A percentile compares a stretch with the other conserved stretches of the same genome.
Conservation (phyloP, 192 early-diverging fungal genomes). For the Blastocladiella britannica region DNA sequence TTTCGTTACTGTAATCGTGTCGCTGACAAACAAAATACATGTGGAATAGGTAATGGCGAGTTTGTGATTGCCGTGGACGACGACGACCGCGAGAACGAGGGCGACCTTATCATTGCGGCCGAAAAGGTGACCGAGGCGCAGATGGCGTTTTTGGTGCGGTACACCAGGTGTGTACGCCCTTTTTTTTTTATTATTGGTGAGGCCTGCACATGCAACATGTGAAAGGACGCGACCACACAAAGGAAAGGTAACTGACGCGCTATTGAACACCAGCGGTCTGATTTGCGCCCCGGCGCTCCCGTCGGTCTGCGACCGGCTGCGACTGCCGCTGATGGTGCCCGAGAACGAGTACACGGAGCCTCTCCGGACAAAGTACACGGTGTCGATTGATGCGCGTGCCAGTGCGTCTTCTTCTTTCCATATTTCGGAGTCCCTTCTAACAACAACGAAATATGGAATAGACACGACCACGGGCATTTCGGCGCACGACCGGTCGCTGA, state of each 20-base stretch:
- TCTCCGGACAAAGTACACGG: constrained; percentile 81
- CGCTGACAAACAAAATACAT: too few relatives aligned
- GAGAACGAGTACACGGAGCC: constrained; percentile 54
- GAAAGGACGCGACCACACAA: too few relatives aligned
- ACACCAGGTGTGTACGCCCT: constrained; percentile 45
- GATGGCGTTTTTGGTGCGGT: constrained; percentile 87
- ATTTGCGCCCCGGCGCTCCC: constrained; percentile 71
- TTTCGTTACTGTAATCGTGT: too few relatives aligned
- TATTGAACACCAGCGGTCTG: constrained; percentile 69
- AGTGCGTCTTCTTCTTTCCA: constrained; percentile 2
- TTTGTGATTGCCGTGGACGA: constrained; percentile 88
- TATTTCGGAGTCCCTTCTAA: too few relatives aligned
- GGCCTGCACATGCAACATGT: too few relatives aligned
- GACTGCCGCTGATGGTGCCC: constrained; percentile 86
- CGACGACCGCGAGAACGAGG: constrained; percentile 98
- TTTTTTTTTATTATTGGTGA: not conserved
- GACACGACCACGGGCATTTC: constrained; percentile 93
- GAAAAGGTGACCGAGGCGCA: constrained; percentile 77
- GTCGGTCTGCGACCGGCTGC: constrained; percentile 59
- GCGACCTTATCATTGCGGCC: constrained; percentile 93
- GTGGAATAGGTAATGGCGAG: constrained; percentile 40
- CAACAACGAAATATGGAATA: too few relatives aligned
- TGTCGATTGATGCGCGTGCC: constrained; percentile 64
- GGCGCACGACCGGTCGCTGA: constrained; percentile 68
- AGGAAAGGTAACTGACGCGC: too few relatives aligned